Evolutionary conservation across 805 yeast genomes (phyloP), one percentile per base, ranked within the genome.

Genomic region (Pichia ethanolica): DNA sequence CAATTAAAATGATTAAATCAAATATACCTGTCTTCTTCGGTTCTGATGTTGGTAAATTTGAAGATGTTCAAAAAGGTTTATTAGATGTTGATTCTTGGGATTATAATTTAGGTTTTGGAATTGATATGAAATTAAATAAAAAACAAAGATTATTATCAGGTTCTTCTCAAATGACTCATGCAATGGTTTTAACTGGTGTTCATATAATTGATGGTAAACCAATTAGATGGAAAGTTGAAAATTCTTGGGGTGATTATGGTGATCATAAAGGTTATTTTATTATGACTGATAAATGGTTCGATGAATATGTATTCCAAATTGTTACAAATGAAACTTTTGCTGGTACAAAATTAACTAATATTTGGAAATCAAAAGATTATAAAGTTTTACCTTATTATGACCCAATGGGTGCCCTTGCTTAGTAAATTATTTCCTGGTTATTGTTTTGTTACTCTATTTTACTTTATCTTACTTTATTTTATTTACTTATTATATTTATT

Each of bases 21-120:
- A 82, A 87, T 65, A 83, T 83, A 65, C 88, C 95, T 0, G 88
- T 88, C 7, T 89, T 88, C 71, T 89, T 88, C 64, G 96, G 96
- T 6, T 83, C 89, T 12, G 95, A 88, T 64, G 89, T 89, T 28
- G 91, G 90, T 27, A 83, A 84, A 64, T 89, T 73, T 66, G 77
- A 75, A 70, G 80, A 83, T 64, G 72, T 74, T 39, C 63, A 64
- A 13, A 61, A 77, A 8, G 96, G 96, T 37, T 65, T 88, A 39
- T 78, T 89, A 71, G 96, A 87, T 62, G 72, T 79, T 20, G 73
- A 77, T 34, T 75, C 85, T 13, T 88, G 82, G 79, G 82, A 84
- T 61, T 86, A 82, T 66, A 71, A 77, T 52, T 68, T 81, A 44
- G 80, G 82, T 45, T 73, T 81, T 72, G 67, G 73, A 12, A 60